These are phyloP conservation scores for Mycena pura DNA, from an alignment of 768 basidiomycete genomes.

Conservation along the genomic window DNA sequence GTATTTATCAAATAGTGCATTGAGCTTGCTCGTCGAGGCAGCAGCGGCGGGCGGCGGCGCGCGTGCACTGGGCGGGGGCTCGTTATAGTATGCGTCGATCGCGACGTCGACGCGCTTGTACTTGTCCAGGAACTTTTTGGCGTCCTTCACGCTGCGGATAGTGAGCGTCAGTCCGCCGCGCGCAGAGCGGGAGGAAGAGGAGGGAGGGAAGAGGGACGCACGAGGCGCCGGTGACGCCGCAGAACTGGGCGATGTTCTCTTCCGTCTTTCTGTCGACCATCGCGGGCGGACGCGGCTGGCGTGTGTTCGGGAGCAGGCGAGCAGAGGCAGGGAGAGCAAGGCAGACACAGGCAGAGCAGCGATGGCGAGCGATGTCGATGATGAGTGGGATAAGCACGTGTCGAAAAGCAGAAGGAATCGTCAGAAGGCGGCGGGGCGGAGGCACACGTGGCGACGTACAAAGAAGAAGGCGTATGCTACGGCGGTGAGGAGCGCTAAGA, in stretches of 20 bases:
- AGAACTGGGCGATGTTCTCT: constrained; percentile 62
- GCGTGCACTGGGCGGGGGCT: constrained; percentile 39
- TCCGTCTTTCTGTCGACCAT: constrained; percentile 55
- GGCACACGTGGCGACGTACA: no score
- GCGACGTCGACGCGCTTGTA: constrained; percentile 76
- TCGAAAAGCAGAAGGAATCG: no score
- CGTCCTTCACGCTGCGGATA: constrained; percentile 62
- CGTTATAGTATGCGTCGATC: constrained; percentile 74
- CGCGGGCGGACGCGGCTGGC: not conserved
- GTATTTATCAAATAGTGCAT: constrained; percentile 68
- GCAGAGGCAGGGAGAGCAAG: not conserved
- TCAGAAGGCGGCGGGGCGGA: not conserved
- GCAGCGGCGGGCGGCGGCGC: constrained; percentile 32
- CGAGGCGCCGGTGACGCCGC: constrained; percentile 72
- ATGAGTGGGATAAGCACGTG: not conserved
- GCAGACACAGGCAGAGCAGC: not conserved
- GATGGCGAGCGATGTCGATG: no score
- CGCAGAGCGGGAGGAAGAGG: not conserved
- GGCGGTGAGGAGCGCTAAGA: constrained; percentile 3
- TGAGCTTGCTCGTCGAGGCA: constrained; percentile 62
- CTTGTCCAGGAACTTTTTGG: constrained; percentile 71
- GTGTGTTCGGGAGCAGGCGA: not conserved
- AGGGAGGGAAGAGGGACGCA: constrained; percentile 44
- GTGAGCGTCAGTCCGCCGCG: no score
- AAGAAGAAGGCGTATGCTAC: not conserved